Evolutionary conservation across 139 green algal genomes (phyloP).

Genomic region (Auxenochlorella pyrenoidosa): DNA sequence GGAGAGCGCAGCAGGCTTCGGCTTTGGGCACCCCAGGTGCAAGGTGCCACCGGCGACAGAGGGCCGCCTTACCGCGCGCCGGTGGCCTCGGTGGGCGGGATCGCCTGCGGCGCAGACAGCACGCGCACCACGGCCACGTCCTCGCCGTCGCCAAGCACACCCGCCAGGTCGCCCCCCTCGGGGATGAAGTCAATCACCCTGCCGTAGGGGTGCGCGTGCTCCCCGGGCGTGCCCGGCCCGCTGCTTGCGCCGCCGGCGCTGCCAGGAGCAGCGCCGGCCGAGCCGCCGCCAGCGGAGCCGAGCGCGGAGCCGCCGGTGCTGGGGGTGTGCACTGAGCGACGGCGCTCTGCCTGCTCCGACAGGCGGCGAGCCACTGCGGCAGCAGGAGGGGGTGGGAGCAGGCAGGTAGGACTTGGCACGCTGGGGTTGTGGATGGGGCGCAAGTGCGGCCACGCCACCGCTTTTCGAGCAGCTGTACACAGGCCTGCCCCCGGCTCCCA

Average conservation of each 20-base stretch:
- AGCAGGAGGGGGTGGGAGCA: not conserved
- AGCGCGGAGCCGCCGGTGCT: not conserved
- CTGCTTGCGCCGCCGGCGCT: not conserved
- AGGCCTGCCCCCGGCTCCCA: not conserved
- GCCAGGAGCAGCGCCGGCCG: not conserved
- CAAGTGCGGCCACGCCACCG: no score
- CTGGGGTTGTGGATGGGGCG: no score
- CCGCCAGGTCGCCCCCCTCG: not conserved
- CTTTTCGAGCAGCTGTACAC: no score
- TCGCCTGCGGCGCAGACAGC: not conserved
- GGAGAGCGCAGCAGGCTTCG: no score
- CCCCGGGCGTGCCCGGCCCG: not conserved
- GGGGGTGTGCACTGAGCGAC: slow-evolving; percentile 2
- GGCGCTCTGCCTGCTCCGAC: slow-evolving; percentile 44
- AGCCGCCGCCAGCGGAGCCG: not conserved
- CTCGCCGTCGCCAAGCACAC: not conserved
- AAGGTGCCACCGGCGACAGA: no score
- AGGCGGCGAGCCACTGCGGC: slow-evolving; percentile 34
- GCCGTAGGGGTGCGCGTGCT: slow-evolving; percentile 2
- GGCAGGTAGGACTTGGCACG: not conserved
- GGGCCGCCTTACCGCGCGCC: slow-evolving; percentile 1
- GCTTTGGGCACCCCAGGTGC: no score
- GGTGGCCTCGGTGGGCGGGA: slow-evolving; percentile 16
- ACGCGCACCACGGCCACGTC: slow-evolving; percentile 22
- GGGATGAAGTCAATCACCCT: slow-evolving; percentile 28